Evolutionary conservation across 768 basidiomycete genomes (phyloP), one percentile per base, ranked within the genome.

Genomic region (Boletus sp.): DNA sequence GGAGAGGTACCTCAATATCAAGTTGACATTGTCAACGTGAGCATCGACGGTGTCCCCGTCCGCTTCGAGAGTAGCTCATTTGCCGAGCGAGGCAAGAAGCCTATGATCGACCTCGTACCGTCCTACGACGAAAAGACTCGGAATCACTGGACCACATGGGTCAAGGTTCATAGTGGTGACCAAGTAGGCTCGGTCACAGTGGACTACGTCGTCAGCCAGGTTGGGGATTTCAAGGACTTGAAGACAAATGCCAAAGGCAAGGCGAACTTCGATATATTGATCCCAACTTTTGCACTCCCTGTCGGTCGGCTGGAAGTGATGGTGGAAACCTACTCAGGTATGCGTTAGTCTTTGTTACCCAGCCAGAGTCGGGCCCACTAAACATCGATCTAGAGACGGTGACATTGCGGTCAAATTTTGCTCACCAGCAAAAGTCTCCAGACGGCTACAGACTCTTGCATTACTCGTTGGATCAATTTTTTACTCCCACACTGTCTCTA

Each of bases 281-380:
- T 92, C 44, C 90, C 90, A 8, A 82, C 83, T n/a, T 92, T 92
- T 64, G 68, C 82, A 4, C 72, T 90, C n/a, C 83, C 88, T 7
- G 75, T 92, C 42, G 84, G 85, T 45, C 77, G 78, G 66, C 71
- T 91, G 56, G 84, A 88, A 64, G 86, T 89, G 2, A 75, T 76
- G 20, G 68, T 92, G 49, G 83, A 84, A 47, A 67, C 71, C 18
- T 69, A 74, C 60, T 64, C 78, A 60, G 86, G 90, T 87, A 68
- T 57, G 82, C 66, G 14, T 36, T 37, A 20, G n/a, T 24, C 14
- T 35, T 28, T 29, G 35, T 32, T 46, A 3, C 14, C n/a, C 32
- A 42, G 37, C 9, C 14, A 54, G 15, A 47, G 29, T 36, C 63
- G n/a, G 17, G 50, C 42, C 33, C 20, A 45, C 56, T 63, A 29